Base-by-base conservation (phyloP, 208 protist genomes). In the Leptomonas pyrrhocoris region DNA sequence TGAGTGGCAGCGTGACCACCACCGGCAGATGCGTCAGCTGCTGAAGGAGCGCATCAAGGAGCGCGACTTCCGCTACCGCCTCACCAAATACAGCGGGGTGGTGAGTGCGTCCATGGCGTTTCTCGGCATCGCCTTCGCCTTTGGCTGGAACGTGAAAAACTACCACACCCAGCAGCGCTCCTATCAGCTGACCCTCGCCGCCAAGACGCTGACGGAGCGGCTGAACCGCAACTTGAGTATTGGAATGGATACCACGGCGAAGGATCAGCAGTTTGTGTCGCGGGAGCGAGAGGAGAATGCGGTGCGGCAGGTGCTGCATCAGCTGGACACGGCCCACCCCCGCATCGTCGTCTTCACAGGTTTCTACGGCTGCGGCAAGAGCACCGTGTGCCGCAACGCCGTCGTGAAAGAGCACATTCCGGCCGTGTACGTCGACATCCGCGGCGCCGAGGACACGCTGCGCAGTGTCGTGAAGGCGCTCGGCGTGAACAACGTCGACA, bases 61-160 rank as follows among this genome's bases (percentile, higher is more conserved):
- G 67, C 49, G 77, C 5, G 83, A 89, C 68, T 86, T 88, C 36
- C 77, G 83, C 40, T 92, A 92, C 60, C 67, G 63, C 11, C 56
- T 92, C 16, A 85, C 81, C 65, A 92, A 92, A 71, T 92, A 92
- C 76, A 89, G 81, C 58, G 84, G 83, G 19, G 84, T 89, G 36
- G 73, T 92, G 2, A 89, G 83, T 42, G 83, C 83, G 1, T 88
- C 79, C 19, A 83, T 92, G 76, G 83, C 84, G 11, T 75, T 89
- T 23, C 69, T 92, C 18, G 84, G 84, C 30, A 85, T 89, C 53
- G 71, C 76, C 19, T 79, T 83, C 25, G 81, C 81, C 12, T 92
- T 92, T 64, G 75, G 66, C 12, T 92, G 81, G 84, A 92, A 92
- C 43, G 23, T 86, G 16, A 88, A 83, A 50, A 92, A 88, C 60